Conservation (phyloP, 805 yeast species). For the Tetrapisispora arboricola region DNA sequence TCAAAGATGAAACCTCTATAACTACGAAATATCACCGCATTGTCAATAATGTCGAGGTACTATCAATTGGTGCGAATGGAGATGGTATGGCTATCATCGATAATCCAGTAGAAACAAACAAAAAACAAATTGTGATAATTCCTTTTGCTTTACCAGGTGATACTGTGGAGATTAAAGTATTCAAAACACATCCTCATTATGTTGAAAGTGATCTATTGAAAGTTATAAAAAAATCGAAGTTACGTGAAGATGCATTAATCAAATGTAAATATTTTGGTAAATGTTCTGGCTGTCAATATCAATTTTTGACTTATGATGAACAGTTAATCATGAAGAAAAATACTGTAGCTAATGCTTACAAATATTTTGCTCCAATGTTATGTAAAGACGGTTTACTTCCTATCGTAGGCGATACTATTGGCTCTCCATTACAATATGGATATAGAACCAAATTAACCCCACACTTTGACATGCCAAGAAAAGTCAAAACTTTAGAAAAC, state of each 20-base stretch:
- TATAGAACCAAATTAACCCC: constrained; percentile 95
- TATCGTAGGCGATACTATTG: constrained; percentile 48
- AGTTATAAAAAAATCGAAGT: constrained; percentile 35
- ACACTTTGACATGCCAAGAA: constrained; percentile 76
- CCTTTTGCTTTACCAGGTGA: constrained; percentile 92
- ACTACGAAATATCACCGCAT: constrained; percentile 45
- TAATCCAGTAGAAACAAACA: constrained; percentile 40
- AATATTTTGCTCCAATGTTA: constrained; percentile 57
- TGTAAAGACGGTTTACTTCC: constrained; percentile 41
- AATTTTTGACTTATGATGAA: constrained; percentile 58
- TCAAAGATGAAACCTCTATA: constrained; percentile 23
- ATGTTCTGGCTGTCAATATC: constrained; percentile 94
- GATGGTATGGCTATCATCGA: constrained; percentile 71
- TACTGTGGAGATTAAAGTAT: constrained; percentile 53
- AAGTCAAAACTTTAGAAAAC: constrained; percentile 31
- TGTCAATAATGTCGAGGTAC: constrained; percentile 48
- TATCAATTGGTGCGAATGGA: constrained; percentile 63
- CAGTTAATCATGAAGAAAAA: constrained; percentile 65
- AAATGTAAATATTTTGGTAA: constrained; percentile 74
- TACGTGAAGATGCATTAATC: constrained; percentile 49
- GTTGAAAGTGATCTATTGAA: constrained; percentile 65
- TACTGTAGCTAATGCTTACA: constrained; percentile 75
- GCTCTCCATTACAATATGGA: constrained; percentile 64
- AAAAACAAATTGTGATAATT: constrained; percentile 56
- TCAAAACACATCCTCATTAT: constrained; percentile 65